Conservation (phyloP, 345 rosid species). For the Ricinus communis region DNA sequence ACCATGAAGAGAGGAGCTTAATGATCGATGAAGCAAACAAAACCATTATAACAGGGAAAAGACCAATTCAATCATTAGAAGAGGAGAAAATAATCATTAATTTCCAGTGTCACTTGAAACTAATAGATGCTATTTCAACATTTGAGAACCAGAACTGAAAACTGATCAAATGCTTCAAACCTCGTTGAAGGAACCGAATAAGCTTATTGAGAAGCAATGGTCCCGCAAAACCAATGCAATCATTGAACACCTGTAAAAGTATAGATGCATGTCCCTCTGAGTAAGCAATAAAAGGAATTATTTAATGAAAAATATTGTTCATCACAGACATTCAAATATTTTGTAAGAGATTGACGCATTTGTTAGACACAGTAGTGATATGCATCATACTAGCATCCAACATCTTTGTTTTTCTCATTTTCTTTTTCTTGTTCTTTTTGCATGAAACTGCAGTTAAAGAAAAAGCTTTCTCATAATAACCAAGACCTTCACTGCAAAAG, state of each 20-base stretch:
- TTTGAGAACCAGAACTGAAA: neutral
- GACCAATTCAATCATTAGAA: neutral
- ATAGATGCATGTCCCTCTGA: neutral
- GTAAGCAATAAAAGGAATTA: neutral
- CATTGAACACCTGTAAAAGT: constrained; percentile 67
- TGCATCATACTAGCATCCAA: neutral
- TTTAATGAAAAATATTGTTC: neutral
- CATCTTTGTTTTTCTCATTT: neutral
- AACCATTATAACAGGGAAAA: neutral
- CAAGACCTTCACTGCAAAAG: too few relatives aligned
- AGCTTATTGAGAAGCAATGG: constrained; percentile 84
- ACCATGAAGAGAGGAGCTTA: neutral
- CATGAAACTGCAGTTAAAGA: too few relatives aligned
- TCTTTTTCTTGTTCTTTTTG: too few relatives aligned
- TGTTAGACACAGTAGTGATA: neutral
- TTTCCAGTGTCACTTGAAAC: neutral
- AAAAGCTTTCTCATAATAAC: too few relatives aligned
- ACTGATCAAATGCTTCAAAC: constrained; percentile 34
- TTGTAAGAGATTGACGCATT: neutral
- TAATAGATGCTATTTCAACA: constrained; percentile 9
- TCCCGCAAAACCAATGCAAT: constrained; percentile 74
- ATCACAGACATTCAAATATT: neutral
- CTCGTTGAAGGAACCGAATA: constrained; percentile 77
- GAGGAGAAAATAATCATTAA: neutral
- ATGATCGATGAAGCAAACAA: neutral